Base-by-base conservation (phyloP, 1,284 basidiomycete species). In the Ustilago hordei region DNA sequence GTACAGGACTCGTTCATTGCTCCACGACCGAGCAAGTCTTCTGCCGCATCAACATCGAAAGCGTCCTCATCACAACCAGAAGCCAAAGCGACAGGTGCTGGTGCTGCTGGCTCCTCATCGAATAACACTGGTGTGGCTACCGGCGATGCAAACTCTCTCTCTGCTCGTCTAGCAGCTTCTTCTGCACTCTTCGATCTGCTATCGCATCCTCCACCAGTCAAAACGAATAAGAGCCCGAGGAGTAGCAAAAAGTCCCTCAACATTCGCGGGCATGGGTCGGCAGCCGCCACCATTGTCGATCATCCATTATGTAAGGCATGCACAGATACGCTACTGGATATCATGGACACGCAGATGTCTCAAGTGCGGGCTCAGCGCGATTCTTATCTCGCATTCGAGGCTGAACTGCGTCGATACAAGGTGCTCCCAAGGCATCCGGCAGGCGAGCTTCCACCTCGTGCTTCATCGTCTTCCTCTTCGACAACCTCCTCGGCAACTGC, bases 261-360 rank as follows among this genome's bases (percentile, higher is more conserved):
- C 15, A 32, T 47, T 3, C 55, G 63, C n/a, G 48, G 48, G 11
- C 48, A 50, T 45, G 43, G n/a, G 3, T 45, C 19, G n/a, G 17
- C 48, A 17, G 13, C 60, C 9, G 56, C 58, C 11, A 58, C 70
- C 1, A 65, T 57, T 23, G 90, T 97, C 59, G 94, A 96, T 86
- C 96, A 99, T 86, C 97, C 97, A 3, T 89, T 99, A 11, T 99
- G 97, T 85, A 91, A 92, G 1, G 95, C 97, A 83, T 99, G 97
- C 86, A 94, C 95, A 2, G 91, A 93, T 81, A 90, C 92, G 60
- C 87, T 98, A 52, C 90, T 96, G 52, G 89, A 89, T 4, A 90
- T 91, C 36, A 90, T 98, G 60, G 91, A 93, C 80, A 90, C 90
- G 48, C 92, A 95, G 83, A 89, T 98, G 12, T 94, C 97, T 65